A percentile compares a stretch with the other conserved stretches of the same genome.
Evolutionary conservation across 805 yeast genomes (phyloP).

Genomic region (Ogataea paraovalis): DNA sequence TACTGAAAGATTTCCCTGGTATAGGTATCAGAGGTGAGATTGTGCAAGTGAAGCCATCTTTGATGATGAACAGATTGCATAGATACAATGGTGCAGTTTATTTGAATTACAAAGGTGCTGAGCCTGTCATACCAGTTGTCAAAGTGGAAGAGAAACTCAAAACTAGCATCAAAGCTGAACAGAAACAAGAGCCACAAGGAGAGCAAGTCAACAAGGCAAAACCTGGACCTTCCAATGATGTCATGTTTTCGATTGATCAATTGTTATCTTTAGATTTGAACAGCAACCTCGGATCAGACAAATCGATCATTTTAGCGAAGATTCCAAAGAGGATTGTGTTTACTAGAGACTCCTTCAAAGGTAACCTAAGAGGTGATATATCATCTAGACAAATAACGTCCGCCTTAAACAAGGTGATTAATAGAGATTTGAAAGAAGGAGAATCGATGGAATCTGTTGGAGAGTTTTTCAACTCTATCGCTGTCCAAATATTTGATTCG

Average conservation of each 20-base stretch:
- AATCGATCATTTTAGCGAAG: slow-evolving; percentile 18
- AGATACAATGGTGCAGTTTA: slow-evolving; percentile 72
- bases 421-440: slow-evolving; percentile 8
- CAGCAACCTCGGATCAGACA: slow-evolving; percentile 16
- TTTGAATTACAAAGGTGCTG: slow-evolving; percentile 35
- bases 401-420: slow-evolving; percentile 10
- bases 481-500: slow-evolving; percentile 13
- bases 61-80: slow-evolving; percentile 78
- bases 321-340: slow-evolving; percentile 28
- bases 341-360: slow-evolving; percentile 20
- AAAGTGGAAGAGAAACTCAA: slow-evolving; percentile 12
- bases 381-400: slow-evolving; percentile 7
- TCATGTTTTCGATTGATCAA: slow-evolving; percentile 25
- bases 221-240: neutral
- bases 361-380: slow-evolving; percentile 15
- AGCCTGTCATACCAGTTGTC: slow-evolving; percentile 33
- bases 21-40: slow-evolving; percentile 72
- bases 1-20: slow-evolving; percentile 61
- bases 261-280: slow-evolving; percentile 23
- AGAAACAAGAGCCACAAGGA: slow-evolving; percentile 3
- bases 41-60: slow-evolving; percentile 68
- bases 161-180: slow-evolving; percentile 3
- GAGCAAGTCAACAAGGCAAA: slow-evolving; percentile 4
- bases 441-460: slow-evolving; percentile 12
- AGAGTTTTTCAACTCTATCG: slow-evolving; percentile 21